Evolutionary conservation across 768 basidiomycete genomes (phyloP), one percentile per base, ranked within the genome.

Genomic region (Xerocomellus dryophilus): DNA sequence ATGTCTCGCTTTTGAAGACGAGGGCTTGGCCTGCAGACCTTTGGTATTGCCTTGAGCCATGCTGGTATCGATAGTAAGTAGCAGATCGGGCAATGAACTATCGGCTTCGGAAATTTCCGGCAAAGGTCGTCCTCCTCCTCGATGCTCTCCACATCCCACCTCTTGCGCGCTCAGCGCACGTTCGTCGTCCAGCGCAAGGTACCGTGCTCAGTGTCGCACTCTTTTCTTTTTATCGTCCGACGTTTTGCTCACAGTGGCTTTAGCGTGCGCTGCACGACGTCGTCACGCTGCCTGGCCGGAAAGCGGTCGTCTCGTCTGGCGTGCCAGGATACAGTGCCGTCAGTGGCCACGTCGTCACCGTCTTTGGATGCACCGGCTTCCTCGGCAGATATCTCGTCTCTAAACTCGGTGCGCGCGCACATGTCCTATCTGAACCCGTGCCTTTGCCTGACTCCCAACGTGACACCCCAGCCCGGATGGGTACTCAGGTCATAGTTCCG

Each of bases 281-380:
- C 38, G 74, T 80, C 56, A 80, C 80, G 14, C 74, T 86, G 38
- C 83, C 86, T 43, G 68, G 66, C 34, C 67, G 68, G 53, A 85
- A 85, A 62, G 85, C 91, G 36, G 75, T 91, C 60, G 77, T 95
- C 63, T 81, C 85, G 6, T 76, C 83, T 60, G 95, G 94, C 18
- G 81, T 84, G 48, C 85, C 86, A 48, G 94, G 88, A 57, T 90
- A 93, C 66, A 90, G 89, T 65, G 87, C 92, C 4, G 86, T 88
- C 54, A 86, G 88, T 39, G 97, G 96, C 3, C 94, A 95, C 73
- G 82, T 87, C 35, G 96, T 88, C 39, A 99, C 97, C 15, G 95
- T 98, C 46, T 98, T 99, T 78, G 97, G 97, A 21, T 90, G 87
- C 68, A 97, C 95, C 4, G 92, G 95, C 6, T 98, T 98, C 71